These are phyloP conservation scores for Leccinum broughii DNA, from an alignment of 768 basidiomycete species.

Conservation along the genomic window DNA sequence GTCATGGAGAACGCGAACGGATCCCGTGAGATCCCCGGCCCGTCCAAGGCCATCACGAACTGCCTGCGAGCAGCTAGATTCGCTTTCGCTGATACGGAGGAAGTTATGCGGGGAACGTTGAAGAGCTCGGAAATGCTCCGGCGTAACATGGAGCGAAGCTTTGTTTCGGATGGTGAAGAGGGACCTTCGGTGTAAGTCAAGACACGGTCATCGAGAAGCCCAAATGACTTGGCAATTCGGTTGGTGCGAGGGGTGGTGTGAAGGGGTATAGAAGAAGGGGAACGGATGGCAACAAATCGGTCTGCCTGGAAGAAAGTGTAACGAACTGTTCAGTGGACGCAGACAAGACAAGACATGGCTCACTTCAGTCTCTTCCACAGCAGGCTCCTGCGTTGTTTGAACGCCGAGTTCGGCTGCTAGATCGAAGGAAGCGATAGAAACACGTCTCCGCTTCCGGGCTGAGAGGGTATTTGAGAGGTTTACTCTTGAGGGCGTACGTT, in stretches of 20 bases:
- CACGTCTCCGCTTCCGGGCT: constrained; percentile 40
- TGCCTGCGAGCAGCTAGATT: constrained; percentile 56
- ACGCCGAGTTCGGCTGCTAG: constrained; percentile 35
- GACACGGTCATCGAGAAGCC: constrained; percentile 55
- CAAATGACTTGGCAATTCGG: constrained; percentile 63
- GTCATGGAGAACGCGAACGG: constrained; percentile 57
- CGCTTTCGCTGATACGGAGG: constrained; percentile 53
- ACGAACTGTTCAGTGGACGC: constrained; percentile 1
- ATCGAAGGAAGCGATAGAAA: constrained; percentile 42
- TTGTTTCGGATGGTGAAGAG: constrained; percentile 35
- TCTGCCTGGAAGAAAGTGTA: constrained; percentile 44
- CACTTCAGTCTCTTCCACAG: constrained; percentile 31
- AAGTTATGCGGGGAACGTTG: constrained; percentile 27
- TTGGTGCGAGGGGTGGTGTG: constrained; percentile 66
- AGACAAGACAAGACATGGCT: constrained; percentile 12
- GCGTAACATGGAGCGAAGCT: constrained; percentile 49
- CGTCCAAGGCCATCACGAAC: constrained; percentile 61
- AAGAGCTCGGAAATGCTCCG: constrained; percentile 55
- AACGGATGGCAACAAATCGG: constrained; percentile 58
- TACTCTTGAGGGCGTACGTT: constrained; percentile 39
- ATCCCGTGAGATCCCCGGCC: constrained; percentile 57
- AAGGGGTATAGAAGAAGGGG: constrained; percentile 52
- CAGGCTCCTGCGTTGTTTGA: constrained; percentile 14
- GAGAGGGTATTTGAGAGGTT: constrained; percentile 44
- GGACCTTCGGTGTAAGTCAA: constrained; percentile 50